Base-by-base conservation (phyloP, 2,329 filamentous ascomycete species). In the Metarhizium robertsii region DNA sequence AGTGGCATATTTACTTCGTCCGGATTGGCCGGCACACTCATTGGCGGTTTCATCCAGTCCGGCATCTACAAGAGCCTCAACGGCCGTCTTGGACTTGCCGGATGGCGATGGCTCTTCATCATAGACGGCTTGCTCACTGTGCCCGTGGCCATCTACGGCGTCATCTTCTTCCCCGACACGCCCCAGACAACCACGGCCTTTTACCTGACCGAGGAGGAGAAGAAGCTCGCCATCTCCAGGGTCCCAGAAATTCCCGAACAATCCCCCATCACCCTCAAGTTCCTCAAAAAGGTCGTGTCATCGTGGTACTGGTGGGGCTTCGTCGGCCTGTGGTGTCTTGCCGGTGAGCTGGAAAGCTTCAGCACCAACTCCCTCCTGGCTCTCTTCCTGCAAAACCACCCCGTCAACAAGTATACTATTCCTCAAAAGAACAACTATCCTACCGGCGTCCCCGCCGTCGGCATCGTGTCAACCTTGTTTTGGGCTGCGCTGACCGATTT, bases 81-180 rank as follows among this genome's bases (percentile, higher is more conserved):
- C 36, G 75, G 79, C 2, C 70, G 71, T 2, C 68, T 69, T 20
- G 86, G 84, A 0, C 69, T 87, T 1, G 78, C 73, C 0, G 85
- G 84, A 6, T 89, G 85, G 85, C 73, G 82, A 2, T 87, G 83
- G 85, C 73, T 88, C 0, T 88, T 88, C 68, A 85, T 88, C 43
- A 80, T 88, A 10, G 85, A 89, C 64, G 86, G 86, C 1, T 72
- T 78, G 1, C 75, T 73, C 2, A 71, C 70, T 3, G 59, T 72
- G 2, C 67, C 69, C 1, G 61, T 73, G 6, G 70, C 69, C 2
- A 16, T 70, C 0, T 68, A 68, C 11, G 69, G 69, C 14, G 64
- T 68, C 61, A 53, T 71, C 30, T 61, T 72, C 46, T 71, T 73
- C 49, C 70, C 70, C 1, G 69, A 71, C 18, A 79, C 57, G 64